phyloP scores from a whole-genome alignment of 768 basidiomycete species.

The Sporobolomyces roseus region DNA sequence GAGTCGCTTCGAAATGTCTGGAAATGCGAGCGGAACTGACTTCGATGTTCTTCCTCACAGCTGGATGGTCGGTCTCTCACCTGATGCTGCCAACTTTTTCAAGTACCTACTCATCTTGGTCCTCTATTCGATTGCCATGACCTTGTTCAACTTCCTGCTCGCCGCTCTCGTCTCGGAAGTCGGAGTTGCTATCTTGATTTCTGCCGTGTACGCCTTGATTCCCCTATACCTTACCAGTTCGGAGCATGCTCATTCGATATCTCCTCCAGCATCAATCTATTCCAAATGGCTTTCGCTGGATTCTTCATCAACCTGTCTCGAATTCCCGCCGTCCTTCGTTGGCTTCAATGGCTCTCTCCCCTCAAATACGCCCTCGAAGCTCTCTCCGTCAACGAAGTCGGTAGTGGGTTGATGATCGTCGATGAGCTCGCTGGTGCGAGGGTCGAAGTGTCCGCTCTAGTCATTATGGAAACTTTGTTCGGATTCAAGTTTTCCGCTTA shows the following conservation, averaged over 20 bases:
- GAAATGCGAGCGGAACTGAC: too few species aligned
- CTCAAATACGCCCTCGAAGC: slow-evolving; percentile 56
- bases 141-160: slow-evolving; percentile 88
- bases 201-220: slow-evolving; percentile 51
- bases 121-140: slow-evolving; percentile 77
- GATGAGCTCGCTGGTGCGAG: slow-evolving; percentile 41
- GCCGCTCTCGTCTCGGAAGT: slow-evolving; percentile 77
- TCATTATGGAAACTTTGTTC: slow-evolving; percentile 88
- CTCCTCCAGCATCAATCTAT: slow-evolving; percentile 48
- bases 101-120: slow-evolving; percentile 89
- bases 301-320: slow-evolving; percentile 83
- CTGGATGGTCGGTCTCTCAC: slow-evolving; percentile 89
- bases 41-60: slow-evolving; percentile 57
- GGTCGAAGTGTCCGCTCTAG: slow-evolving; percentile 63
- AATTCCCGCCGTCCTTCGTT: slow-evolving; percentile 86
- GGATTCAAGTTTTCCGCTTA: slow-evolving; percentile 78
- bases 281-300: slow-evolving; percentile 67
- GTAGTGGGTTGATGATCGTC: slow-evolving; percentile 73
- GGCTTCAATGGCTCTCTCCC: slow-evolving; percentile 56
- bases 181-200: slow-evolving; percentile 84
- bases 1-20: too few species aligned
- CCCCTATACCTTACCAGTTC: neutral
- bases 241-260: too few species aligned
- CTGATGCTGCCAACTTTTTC: slow-evolving; percentile 78
- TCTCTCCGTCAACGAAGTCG: slow-evolving; percentile 84